A percentile compares a stretch with the other conserved stretches of the same genome.
These are phyloP conservation scores for Castanea mollissima DNA, from an alignment of 306 rosid genomes.

Conservation along the genomic window DNA sequence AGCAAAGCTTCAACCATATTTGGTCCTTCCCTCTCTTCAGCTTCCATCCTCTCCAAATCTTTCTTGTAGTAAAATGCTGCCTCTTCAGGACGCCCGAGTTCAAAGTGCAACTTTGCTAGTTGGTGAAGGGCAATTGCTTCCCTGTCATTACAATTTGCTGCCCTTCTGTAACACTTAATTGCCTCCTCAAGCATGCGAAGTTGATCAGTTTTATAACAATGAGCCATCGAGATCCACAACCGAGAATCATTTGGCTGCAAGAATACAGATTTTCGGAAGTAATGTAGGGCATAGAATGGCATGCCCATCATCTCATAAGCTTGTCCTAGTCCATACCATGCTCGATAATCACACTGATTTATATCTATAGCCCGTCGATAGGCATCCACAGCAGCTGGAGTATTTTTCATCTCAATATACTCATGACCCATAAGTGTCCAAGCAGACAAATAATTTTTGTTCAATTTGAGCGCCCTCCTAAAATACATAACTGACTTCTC, in stretches of 20 bases:
- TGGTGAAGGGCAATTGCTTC: constrained; percentile 93
- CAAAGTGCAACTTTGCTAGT: constrained; percentile 74
- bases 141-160: constrained; percentile 76
- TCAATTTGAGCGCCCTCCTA: constrained; percentile 91
- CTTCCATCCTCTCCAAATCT: constrained; percentile 96
- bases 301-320: constrained; percentile 99
- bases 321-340: constrained; percentile 99
- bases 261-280: constrained; percentile 87
- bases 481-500: constrained; percentile 92
- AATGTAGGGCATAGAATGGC: constrained; percentile 94
- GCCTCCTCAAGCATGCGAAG: constrained; percentile 89
- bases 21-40: constrained; percentile 96
- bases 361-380: constrained; percentile 94
- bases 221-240: constrained; percentile 97
- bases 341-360: constrained; percentile 86
- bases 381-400: constrained; percentile 96
- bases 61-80: constrained; percentile 88
- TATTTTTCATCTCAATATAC: constrained; percentile 97
- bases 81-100: constrained; percentile 70
- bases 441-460: constrained; percentile 90
- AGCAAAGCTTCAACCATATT: constrained; percentile 86
- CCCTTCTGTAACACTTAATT: constrained; percentile 85
- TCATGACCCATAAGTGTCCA: constrained; percentile 99
- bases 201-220: constrained; percentile 79
- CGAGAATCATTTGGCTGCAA: constrained; percentile 94